phyloP scores from a whole-genome alignment of 495 filamentous ascomycete species.

The Bacidia rubella region DNA sequence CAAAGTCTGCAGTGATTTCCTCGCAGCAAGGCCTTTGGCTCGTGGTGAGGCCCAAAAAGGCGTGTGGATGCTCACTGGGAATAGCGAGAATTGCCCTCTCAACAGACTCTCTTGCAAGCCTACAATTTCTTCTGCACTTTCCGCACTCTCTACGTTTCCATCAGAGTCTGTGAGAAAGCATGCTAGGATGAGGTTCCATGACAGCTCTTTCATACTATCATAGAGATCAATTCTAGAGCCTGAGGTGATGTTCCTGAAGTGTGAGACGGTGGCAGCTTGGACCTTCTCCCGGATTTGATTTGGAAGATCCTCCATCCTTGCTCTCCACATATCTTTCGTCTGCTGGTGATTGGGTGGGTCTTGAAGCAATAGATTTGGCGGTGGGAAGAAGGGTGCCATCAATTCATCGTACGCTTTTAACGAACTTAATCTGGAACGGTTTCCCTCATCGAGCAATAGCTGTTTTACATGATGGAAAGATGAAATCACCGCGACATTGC shows the following conservation, averaged over 20 bases:
- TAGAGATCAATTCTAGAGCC: conserved; percentile 17
- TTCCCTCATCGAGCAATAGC: conserved; percentile 2
- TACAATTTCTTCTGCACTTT: conserved; percentile 5
- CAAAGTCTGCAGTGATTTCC: conserved; percentile 15
- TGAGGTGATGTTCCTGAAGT: conserved; percentile 1
- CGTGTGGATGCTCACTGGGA: conserved; percentile 20
- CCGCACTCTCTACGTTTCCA: not conserved
- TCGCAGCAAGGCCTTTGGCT: conserved; percentile 17
- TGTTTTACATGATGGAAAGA: conserved; percentile 12
- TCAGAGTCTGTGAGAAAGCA: conserved; percentile 11
- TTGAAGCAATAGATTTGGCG: conserved; percentile 14
- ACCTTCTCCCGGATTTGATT: not conserved
- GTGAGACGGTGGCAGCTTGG: not conserved
- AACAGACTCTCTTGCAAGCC: conserved; percentile 20
- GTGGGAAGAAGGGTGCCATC: conserved; percentile 18
- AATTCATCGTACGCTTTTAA: conserved; percentile 14
- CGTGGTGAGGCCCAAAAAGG: conserved; percentile 21
- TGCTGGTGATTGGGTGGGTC: conserved; percentile 10
- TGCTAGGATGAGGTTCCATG: conserved; percentile 19
- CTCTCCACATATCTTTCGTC: conserved; percentile 8
- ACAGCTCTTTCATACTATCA: conserved; percentile 18
- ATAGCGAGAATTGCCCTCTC: conserved; percentile 22
- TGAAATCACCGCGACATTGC: conserved; percentile 15
- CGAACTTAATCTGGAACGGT: conserved; percentile 2
- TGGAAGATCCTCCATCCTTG: conserved; percentile 3